Evolutionary conservation across 495 filamentous ascomycete species (phyloP).

Genomic region (Trichocladium antarcticum): DNA sequence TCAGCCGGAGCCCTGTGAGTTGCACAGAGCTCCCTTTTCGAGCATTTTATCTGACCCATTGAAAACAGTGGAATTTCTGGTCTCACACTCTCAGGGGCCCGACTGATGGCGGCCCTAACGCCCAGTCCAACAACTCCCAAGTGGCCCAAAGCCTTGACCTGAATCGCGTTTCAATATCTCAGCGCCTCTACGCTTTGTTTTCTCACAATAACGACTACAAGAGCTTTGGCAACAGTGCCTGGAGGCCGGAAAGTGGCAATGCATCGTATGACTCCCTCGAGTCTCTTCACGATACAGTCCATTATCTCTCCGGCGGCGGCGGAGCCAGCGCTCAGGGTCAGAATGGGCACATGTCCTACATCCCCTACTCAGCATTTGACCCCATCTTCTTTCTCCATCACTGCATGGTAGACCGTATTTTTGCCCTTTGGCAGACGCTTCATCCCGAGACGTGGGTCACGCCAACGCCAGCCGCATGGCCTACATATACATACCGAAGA

Average conservation of each 20-base stretch:
- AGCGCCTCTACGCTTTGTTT: constrained; percentile 50
- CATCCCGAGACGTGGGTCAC: constrained; percentile 48
- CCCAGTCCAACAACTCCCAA: constrained; percentile 42
- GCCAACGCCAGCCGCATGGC: constrained; percentile 33
- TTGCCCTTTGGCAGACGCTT: constrained; percentile 61
- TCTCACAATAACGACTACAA: constrained; percentile 47
- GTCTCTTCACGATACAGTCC: constrained; percentile 54
- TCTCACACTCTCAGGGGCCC: constrained; percentile 41
- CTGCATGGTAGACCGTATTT: constrained; percentile 53
- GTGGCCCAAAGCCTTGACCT: constrained; percentile 40
- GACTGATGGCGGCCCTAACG: constrained; percentile 28
- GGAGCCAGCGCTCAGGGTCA: constrained; percentile 14
- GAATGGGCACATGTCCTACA: constrained; percentile 52
- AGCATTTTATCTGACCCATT: neutral
- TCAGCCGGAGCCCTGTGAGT: constrained; percentile 37
- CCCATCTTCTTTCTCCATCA: constrained; percentile 65
- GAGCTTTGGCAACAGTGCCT: constrained; percentile 49
- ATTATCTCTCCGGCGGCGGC: constrained; percentile 43
- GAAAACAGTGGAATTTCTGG: constrained; percentile 29
- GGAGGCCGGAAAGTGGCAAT: constrained; percentile 20
- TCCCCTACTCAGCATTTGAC: constrained; percentile 60
- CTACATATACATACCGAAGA: constrained; percentile 42
- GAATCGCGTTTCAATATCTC: constrained; percentile 32
- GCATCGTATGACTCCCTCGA: constrained; percentile 46
- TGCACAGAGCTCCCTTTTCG: neutral